Base-by-base conservation (phyloP, 441 rosid species). In the Sinapis alba region DNA sequence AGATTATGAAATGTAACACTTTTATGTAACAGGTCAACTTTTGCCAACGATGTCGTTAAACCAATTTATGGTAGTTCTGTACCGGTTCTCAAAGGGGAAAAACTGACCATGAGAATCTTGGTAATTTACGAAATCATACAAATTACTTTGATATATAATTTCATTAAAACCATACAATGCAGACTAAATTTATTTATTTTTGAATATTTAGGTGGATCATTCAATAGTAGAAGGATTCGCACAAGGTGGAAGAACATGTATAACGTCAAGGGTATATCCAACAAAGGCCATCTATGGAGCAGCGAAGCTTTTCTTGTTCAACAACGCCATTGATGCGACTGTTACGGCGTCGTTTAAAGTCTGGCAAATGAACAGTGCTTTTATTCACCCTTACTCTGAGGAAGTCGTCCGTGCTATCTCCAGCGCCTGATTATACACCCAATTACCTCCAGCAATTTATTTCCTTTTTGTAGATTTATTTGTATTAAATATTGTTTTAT, bases 291-390 rank as follows among this genome's bases (percentile, higher is more conserved):
- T 96, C 12, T 85, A 90, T 32, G 95, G 93, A 61, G 90, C 81
- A 43, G 90, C 99, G 1, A 83, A 77, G 74, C 68, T 96, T 13
- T 90, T 91, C 77, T 58, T 96, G 41, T 96, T 96, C 86, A 96
- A 96, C 87, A 90, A 91, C 12, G 99, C 98, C 4, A 87, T 89
- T 0, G 76, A 73, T 7, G 83, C 87, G 3, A 79, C 79, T 6
- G 70, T 96, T 27, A 88, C 64, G 47, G 90, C 90, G 19, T 86
- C 88, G 5, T 84, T 96, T 73, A 88, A 67, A 78, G 83, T 93
- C 0, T 96, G 98, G 98, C 87, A 91, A 82, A 87, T 96, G 93
- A 89, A 87, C 79, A 88, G 95, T 62, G 97, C 97, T 15, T 91
- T 89, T 62, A 93, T 90, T 68, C 88, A 77, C 6, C 89, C 92